Percentiles rank a stretch among this genome's conserved stretches.
Evolutionary conservation across 2,329 filamentous ascomycete genomes (phyloP).

Genomic region (Cryphonectria japonica): DNA sequence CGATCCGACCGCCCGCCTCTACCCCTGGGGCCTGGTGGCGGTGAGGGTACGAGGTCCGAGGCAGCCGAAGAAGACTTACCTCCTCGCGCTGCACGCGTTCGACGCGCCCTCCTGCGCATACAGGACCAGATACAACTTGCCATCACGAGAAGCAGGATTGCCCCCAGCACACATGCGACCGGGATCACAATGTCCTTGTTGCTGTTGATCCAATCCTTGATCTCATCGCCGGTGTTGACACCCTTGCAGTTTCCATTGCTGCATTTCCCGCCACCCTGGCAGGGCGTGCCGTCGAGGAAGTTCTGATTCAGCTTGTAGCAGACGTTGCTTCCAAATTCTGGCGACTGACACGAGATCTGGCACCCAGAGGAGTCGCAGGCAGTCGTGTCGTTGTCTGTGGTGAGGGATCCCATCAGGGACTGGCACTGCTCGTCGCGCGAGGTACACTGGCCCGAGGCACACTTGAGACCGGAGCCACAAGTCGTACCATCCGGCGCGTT

Average conservation of each 20-base stretch:
- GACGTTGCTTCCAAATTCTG: conserved; percentile 64
- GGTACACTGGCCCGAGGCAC: conserved; percentile 93
- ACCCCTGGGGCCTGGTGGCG: conserved; percentile 24
- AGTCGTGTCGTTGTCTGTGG: conserved; percentile 74
- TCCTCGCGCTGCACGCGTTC: not conserved
- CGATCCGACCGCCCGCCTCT: not conserved
- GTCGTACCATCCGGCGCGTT: conserved; percentile 69
- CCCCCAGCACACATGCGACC: conserved; percentile 71
- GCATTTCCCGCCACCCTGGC: conserved; percentile 79
- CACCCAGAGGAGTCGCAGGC: conserved; percentile 78
- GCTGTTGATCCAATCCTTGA: conserved; percentile 73
- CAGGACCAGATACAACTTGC: conserved; percentile 60
- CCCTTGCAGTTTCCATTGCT: conserved; percentile 78
- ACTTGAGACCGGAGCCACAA: conserved; percentile 78
- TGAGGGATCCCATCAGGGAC: conserved; percentile 76
- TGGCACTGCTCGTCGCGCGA: conserved; percentile 89
- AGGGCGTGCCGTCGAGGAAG: conserved; percentile 90
- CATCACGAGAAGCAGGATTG: conserved; percentile 70
- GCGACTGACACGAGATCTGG: conserved; percentile 74
- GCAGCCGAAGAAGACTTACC: conserved; percentile 6
- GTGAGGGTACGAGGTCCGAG: conserved; percentile 17
- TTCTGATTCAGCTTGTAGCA: conserved; percentile 85
- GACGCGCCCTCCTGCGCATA: conserved; percentile 15
- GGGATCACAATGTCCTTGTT: conserved; percentile 86
- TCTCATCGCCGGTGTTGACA: conserved; percentile 68